Percentiles rank a stretch among this genome's conserved stretches.
phyloP scores from a whole-genome alignment of 176 grass and related monocot genomes.

The Phoenix roebelenii region DNA sequence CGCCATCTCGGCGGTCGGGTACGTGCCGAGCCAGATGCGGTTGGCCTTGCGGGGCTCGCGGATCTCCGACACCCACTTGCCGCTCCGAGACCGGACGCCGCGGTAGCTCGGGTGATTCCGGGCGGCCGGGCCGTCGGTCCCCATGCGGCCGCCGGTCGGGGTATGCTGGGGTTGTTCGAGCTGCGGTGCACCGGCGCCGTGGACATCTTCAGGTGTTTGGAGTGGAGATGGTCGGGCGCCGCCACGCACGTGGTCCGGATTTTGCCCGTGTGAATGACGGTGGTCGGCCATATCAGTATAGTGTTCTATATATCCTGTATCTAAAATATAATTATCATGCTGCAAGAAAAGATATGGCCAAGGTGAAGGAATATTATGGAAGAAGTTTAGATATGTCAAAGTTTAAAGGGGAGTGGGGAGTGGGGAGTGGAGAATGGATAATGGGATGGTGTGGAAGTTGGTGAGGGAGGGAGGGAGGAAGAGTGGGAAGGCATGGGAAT shows the following conservation, averaged over 20 bases:
- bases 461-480: neutral
- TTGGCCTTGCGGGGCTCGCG: constrained; percentile 83
- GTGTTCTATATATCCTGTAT: neutral
- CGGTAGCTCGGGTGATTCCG: constrained; percentile 67
- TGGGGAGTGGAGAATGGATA: neutral
- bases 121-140: constrained; percentile 44
- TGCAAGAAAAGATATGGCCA: too few species aligned
- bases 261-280: neutral
- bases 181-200: neutral
- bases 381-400: neutral
- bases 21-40: constrained; percentile 95
- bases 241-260: neutral
- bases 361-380: too few species aligned
- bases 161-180: neutral
- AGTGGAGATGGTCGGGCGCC: neutral
- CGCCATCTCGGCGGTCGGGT: constrained; percentile 78
- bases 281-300: neutral
- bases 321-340: too few species aligned
- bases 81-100: constrained; percentile 73
- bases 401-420: neutral
- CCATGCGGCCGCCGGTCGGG: neutral
- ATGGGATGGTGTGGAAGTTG: constrained; percentile 4
- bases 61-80: constrained; percentile 98
- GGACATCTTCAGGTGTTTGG: neutral
- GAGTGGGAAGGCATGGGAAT: constrained; percentile 2